Evolutionary conservation across 768 basidiomycete genomes (phyloP).

Genomic region (Hortiboletus campestris): DNA sequence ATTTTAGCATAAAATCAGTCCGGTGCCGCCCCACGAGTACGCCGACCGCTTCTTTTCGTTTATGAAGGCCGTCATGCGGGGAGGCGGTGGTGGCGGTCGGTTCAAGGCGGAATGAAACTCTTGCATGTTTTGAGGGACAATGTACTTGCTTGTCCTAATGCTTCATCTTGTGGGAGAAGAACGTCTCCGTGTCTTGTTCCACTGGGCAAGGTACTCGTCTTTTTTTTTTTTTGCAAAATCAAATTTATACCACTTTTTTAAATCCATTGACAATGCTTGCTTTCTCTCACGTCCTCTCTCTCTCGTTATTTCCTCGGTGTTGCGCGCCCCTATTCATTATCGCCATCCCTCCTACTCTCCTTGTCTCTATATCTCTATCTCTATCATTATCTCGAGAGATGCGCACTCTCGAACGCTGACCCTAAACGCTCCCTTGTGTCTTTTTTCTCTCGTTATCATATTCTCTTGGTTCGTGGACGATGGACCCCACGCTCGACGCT

Average conservation of each 20-base stretch:
- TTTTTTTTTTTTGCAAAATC: conserved; percentile 11
- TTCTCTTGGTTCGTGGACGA: conserved; percentile 2
- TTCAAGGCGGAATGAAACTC: conserved; percentile 44
- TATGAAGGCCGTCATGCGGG: conserved; percentile 82
- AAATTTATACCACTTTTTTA: conserved; percentile 16
- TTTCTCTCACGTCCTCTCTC: no score
- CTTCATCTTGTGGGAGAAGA: conserved; percentile 11
- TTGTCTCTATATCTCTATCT: conserved; percentile 1
- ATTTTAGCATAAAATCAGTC: conserved; percentile 87
- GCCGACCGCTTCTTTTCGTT: conserved; percentile 85
- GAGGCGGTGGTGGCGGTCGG: conserved; percentile 61
- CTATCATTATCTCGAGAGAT: conserved; percentile 5
- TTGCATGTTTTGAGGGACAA: neutral
- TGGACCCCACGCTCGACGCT: conserved; percentile 8
- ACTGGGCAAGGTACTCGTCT: conserved; percentile 3
- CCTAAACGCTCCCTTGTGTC: conserved; percentile 11
- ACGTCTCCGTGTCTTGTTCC: neutral
- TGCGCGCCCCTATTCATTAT: neutral
- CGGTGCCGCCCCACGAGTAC: conserved; percentile 86
- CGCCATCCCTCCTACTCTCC: neutral
- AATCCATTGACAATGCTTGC: conserved; percentile 8
- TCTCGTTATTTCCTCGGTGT: neutral
- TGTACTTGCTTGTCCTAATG: conserved; percentile 7
- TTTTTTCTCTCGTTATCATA: neutral
- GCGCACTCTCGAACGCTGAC: neutral